These are phyloP conservation scores for Aurantiochytrium sp. DNA, from an alignment of 108 stramenopile genomes.

Conservation along the genomic window DNA sequence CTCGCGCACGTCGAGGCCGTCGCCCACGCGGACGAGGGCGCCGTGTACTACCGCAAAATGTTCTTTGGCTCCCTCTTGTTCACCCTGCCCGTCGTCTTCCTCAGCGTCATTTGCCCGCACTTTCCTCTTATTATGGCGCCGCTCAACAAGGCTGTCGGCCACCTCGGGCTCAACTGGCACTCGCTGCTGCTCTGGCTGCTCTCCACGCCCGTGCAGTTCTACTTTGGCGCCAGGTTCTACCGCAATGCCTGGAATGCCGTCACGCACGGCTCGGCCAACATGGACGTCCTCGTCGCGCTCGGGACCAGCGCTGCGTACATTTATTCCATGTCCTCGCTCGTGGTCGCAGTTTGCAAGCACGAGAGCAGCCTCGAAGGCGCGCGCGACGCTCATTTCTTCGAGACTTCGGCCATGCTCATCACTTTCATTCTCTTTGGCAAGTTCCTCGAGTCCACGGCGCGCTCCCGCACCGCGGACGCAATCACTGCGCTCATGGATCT, in stretches of 20 bases:
- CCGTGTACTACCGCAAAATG: neutral
- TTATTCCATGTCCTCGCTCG: constrained; percentile 54
- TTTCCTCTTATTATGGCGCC: neutral
- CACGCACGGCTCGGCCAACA: constrained; percentile 59
- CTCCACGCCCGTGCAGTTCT: constrained; percentile 80
- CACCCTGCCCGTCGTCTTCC: constrained; percentile 14
- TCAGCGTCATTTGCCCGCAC: constrained; percentile 22
- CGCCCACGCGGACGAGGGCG: neutral
- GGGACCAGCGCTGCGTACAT: constrained; percentile 85
- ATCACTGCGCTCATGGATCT: constrained; percentile 77
- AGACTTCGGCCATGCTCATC: constrained; percentile 90
- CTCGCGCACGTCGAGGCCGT: neutral
- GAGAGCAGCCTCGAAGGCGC: constrained; percentile 38
- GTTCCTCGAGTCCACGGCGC: constrained; percentile 75
- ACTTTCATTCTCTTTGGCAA: constrained; percentile 92
- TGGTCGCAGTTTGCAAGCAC: neutral
- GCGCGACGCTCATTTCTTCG: constrained; percentile 67
- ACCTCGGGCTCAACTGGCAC: constrained; percentile 38
- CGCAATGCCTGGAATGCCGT: constrained; percentile 67
- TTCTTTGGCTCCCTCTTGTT: constrained; percentile 27
- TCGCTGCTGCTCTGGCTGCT: constrained; percentile 58
- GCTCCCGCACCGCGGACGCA: constrained; percentile 77
- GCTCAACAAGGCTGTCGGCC: neutral
- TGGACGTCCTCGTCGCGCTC: constrained; percentile 88
- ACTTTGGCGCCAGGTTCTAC: constrained; percentile 77